Base-by-base conservation (phyloP, 768 basidiomycete species). In the Lentinula guzmanii region DNA sequence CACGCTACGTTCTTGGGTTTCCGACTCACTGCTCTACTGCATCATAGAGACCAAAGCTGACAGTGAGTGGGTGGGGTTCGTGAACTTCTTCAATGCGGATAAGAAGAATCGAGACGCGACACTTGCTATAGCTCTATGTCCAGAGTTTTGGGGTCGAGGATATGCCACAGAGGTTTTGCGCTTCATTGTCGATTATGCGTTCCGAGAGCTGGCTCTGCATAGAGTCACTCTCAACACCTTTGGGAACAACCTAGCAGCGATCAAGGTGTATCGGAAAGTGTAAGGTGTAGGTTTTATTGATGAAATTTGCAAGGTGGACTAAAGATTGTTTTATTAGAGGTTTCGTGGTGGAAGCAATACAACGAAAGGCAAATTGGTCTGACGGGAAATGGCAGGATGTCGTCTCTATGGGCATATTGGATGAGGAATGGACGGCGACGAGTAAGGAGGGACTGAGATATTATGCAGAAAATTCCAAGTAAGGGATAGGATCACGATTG, bases 161-260 rank as follows among this genome's bases (percentile, higher is more conserved):
- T 79, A 74, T 60, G 80, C 77, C 1, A 74, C 69, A 37, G 78
- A 80, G 57, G 71, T 72, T 52, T 73, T 74, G 53, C 64, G 64
- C 37, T 81, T 77, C 63, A 66, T 80, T 37, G 65, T 78, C 11
- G 76, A 79, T 34, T 69, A 79, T 60, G 70, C 70, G 18, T 82
- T 82, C 35, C 61, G 70, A 46, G 71, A 71, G 67, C 65, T 81
- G 52, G 72, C 67, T 31, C 57, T 79, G 65, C 76, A 78, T 45
- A 74, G 78, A 13, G 61, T 82, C 60, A 75, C 78, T 34, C 67
- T 82, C 56, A 69, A 65, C 1, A 76, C 78, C 46, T 67, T 75
- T 52, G 74, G 72, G 31, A 70, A 65, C 11, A 82, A 82, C 48
- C 69, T 63, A 46, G 66, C 74, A 21, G 80, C 78, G 5, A 62